Evolutionary conservation across 1,284 basidiomycete genomes (phyloP), one percentile per base, ranked within the genome.

Genomic region (Microbotryum intermedium): DNA sequence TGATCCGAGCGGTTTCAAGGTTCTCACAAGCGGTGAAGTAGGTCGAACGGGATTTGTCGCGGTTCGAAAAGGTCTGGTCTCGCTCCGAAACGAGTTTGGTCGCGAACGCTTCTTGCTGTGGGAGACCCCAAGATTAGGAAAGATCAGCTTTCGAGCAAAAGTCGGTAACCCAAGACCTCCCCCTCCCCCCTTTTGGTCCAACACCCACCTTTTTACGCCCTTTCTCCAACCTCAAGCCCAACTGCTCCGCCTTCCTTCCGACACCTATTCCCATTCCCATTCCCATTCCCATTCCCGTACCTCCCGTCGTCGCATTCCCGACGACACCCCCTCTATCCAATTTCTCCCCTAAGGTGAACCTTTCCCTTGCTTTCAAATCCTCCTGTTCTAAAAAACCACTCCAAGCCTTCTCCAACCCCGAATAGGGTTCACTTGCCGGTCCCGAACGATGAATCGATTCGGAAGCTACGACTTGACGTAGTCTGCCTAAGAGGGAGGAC

Each of bases 21-120:
- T 55, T 13, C 8, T 66, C 61, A 51, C 66, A 68, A 4, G 66
- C 47, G 7, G 51, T 47, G 21, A 64, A 68, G 56, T 68, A 68
- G 2, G 28, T 39, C 23, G 49, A 18, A 20, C 59, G 55, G 9
- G 66, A 54, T 34, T 61, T 62, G 34, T 68, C 66, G 7, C 61
- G 61, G 23, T 50, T 20, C 2, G 50, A 46, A 47, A 63, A 55
- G 18, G 59, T 52, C 5, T 49, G 23, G 55, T 68, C 64, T 18
- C 66, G 56, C 43, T 61, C 59, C 7, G 61, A 23, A 20, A 68
- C 53, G 6, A 68, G 55, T 18, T 53, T 43, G 10, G 25, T 45
- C 46, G 58, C 60, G 49, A 61, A 60, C 4, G 55, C 16, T 45
- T 61, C 59, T 48, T 68, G 66, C 66, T 66, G 54, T n/a, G 21